Evolutionary conservation across 768 basidiomycete genomes (phyloP), one percentile per base, ranked within the genome.

Genomic region (Candolleomyces aberdarensis): DNA sequence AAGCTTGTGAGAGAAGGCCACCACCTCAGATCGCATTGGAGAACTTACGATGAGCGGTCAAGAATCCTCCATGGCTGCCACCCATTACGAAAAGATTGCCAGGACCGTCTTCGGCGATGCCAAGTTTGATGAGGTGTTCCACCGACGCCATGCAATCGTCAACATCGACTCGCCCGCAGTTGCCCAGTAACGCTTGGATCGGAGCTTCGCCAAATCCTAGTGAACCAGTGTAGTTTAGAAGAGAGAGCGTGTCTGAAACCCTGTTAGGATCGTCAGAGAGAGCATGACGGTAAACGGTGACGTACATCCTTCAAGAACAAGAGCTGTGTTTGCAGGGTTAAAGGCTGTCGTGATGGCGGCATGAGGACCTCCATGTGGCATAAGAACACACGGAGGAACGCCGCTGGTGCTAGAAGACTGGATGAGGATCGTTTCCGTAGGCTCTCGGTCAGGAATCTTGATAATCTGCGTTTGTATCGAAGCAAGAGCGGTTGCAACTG

Each of bases 41-140:
- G 57, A 20, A 75, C 85, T 63, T 65, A 87, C 85, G 72, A 65
- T 88, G 86, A 0, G 78, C 81, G 0, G 80, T 63, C 14, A 89
- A 74, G 68, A 87, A 90, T 1, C 89, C 89, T 0, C 88, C 88
- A 61, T 92, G 90, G 50, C 84, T 87, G 44, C 89, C 89, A 5
- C 89, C 89, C 55, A 74, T 74, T 1, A 89, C 67, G 32, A 88
- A 76, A 55, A 84, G 80, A 62, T 80, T 82, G 7, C 83, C 84
- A 15, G 72, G 71, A 0, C 80, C 82, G 14, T 76, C 68, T 47
- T 76, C 72, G 0, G 85, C 80, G 1, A 89, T 70, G 0, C 82
- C 83, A 4, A 80, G 69, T 14, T 72, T 66, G 36, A 85, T 72
- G 47, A 90, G 79, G 62, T 85, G 76, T 20, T 75, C 69, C 2